These are phyloP conservation scores for Blastomyces parvus DNA, from an alignment of 2,329 filamentous ascomycete genomes.

Conservation along the genomic window DNA sequence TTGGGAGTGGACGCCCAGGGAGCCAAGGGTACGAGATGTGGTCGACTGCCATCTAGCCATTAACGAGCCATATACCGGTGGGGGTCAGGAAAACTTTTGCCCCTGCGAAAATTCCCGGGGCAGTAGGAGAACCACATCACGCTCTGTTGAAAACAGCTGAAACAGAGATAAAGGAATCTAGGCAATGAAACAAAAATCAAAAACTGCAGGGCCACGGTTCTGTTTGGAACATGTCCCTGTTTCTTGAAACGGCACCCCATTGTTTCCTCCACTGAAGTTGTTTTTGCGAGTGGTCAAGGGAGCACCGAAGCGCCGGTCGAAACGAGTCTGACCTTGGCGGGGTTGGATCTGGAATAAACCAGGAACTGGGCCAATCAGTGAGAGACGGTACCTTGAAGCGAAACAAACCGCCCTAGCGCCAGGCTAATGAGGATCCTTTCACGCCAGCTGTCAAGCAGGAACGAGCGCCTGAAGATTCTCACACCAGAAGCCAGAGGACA, in stretches of 20 bases:
- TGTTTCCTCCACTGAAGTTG: too few species aligned
- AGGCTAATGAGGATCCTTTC: neutral
- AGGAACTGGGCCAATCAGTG: conserved; percentile 3
- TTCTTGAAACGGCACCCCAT: neutral
- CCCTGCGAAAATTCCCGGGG: neutral
- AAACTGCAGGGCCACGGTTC: neutral
- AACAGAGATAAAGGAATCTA: neutral
- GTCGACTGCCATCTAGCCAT: neutral
- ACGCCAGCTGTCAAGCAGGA: neutral
- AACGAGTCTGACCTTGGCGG: neutral
- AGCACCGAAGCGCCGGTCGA: neutral
- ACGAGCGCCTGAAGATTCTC: neutral
- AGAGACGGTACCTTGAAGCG: neutral
- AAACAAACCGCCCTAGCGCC: neutral
- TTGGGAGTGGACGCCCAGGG: neutral
- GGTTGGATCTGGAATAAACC: neutral
- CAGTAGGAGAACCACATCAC: neutral
- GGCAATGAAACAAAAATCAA: neutral
- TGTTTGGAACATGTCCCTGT: neutral
- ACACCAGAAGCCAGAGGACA: neutral
- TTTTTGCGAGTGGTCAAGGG: neutral
- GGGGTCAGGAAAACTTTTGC: too few species aligned
- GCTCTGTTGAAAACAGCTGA: neutral
- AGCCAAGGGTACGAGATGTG: neutral
- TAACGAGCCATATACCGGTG: too few species aligned